A percentile compares a stretch with the other conserved stretches of the same genome.
Evolutionary conservation across 306 rosid species (phyloP).

Genomic region (Cucurbita ficifolia): DNA sequence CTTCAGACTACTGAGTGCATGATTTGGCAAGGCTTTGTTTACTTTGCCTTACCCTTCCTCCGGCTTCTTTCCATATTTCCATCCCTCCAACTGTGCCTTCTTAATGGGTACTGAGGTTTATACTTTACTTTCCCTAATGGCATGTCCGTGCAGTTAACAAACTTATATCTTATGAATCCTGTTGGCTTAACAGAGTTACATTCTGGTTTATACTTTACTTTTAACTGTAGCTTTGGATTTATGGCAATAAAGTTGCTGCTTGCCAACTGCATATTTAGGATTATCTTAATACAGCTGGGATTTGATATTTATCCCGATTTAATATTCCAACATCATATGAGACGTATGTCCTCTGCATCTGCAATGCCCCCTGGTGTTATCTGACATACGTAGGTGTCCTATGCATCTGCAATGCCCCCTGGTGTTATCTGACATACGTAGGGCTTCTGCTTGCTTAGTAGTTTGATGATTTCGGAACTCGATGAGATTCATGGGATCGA

Average conservation of each 20-base stretch:
- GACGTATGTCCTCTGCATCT: constrained; percentile 67
- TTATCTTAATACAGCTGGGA: not conserved
- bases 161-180: constrained; percentile 11
- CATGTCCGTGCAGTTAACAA: not conserved
- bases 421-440: constrained; percentile 81
- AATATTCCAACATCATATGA: not conserved
- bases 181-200: constrained; percentile 19
- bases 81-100: constrained; percentile 11
- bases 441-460: not conserved
- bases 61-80: constrained; percentile 5
- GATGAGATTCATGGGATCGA: not conserved
- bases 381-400: constrained; percentile 77
- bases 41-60: constrained; percentile 11
- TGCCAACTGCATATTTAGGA: not conserved
- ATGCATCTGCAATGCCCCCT: constrained; percentile 88
- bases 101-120: constrained; percentile 14
- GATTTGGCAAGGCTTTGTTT: constrained; percentile 10
- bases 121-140: constrained; percentile 2
- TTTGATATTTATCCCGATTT: not conserved
- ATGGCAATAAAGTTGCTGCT: not conserved
- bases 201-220: constrained; percentile 3
- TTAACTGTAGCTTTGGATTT: not conserved
- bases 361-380: constrained; percentile 85
- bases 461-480: not conserved
- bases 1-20: constrained; percentile 44